phyloP scores from a whole-genome alignment of 768 basidiomycete species.

The Suillus subaureus region DNA sequence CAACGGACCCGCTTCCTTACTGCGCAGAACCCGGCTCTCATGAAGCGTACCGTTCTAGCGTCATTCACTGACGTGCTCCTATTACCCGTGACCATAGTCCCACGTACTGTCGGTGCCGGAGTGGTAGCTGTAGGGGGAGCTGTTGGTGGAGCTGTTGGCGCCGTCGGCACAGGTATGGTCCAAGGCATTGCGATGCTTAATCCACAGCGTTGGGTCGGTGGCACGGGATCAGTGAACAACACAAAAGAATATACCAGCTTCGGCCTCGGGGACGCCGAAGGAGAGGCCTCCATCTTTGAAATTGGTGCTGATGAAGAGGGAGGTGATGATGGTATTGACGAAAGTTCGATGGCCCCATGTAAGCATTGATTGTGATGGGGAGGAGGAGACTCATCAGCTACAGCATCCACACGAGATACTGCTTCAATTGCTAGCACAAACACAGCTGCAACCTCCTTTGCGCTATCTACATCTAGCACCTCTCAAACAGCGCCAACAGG shows the following conservation, averaged over 20 bases:
- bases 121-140: conserved; percentile 56
- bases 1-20: conserved; percentile 66
- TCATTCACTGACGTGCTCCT: conserved; percentile 90
- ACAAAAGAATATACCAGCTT: conserved; percentile 26
- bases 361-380: conserved; percentile 3
- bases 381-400: conserved; percentile 20
- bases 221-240: conserved; percentile 15
- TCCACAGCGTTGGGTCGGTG: conserved; percentile 80
- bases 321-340: conserved; percentile 20
- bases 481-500: conserved; percentile 21
- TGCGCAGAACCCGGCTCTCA: conserved; percentile 85
- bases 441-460: conserved; percentile 5
- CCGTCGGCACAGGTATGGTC: conserved; percentile 74
- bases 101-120: conserved; percentile 73
- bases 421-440: conserved; percentile 6
- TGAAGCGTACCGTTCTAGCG: conserved; percentile 91
- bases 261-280: conserved; percentile 14
- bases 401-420: background rate
- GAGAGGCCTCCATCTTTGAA: conserved; percentile 51
- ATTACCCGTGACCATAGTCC: conserved; percentile 95
- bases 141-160: conserved; percentile 67
- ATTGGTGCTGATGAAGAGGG: conserved; percentile 41
- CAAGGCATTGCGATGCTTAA: conserved; percentile 90
- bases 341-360: conserved; percentile 3
- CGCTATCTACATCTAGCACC: background rate